Base-by-base conservation (phyloP, 2,329 filamentous ascomycete species). In the Macrophomina tecta region DNA sequence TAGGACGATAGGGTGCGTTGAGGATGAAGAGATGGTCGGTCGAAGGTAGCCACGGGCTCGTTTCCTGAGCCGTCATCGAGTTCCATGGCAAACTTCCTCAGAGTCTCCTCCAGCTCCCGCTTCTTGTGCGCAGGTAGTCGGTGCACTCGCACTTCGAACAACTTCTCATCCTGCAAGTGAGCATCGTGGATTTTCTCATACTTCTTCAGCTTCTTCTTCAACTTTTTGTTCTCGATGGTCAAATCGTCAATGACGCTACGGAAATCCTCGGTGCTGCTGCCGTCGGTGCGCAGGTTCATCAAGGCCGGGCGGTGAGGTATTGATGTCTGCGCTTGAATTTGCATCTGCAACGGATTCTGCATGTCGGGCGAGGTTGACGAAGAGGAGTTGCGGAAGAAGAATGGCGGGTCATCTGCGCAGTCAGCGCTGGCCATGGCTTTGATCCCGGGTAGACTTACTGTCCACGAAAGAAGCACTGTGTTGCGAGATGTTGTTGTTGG, bases 161-260 rank as follows among this genome's bases (percentile, higher is more conserved):
- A 78, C 74, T 91, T 93, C 36, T 96, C 91, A 55, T 89, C 87
- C 40, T 89, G 86, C 60, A 94, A 79, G 69, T 90, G 86, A 49
- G 89, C 84, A 18, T 88, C 87, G 1, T 90, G 87, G 32, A 86
- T 80, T 69, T 87, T 88, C 75, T 91, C 90, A 69, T 91, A 91
- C 64, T 87, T 89, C 72, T 87, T 90, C 65, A 96, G 73, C 72
- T 89, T 88, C 70, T 90, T 88, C 79, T 90, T 93, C 68, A 96
- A 77, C 62, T 88, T 89, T 75, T 92, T 91, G 75, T 95, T 96
- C 74, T 93, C 90, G 32, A 97, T 82, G 0, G 92, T 97, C 67
- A 97, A 78, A 74, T 97, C 93, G 72, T 97, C 92, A 56, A 97
- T 96, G 16, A 97, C 91, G 70, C 90, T 90, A 55, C 92, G 85